These are phyloP conservation scores for Colletotrichum acutatum DNA, from an alignment of 2,329 filamentous ascomycete genomes.

Conservation along the genomic window DNA sequence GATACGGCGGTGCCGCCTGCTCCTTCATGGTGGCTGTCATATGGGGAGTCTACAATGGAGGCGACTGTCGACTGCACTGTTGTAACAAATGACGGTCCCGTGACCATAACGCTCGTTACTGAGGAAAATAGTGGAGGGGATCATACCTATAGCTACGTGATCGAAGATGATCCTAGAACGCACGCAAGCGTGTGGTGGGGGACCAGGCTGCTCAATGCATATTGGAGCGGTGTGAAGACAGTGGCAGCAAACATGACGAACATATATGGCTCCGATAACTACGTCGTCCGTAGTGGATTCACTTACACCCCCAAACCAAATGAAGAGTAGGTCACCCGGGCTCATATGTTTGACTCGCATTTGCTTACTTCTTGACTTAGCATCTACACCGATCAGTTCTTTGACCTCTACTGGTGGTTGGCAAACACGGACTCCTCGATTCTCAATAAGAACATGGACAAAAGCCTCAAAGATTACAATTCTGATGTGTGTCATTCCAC, in stretches of 20 bases:
- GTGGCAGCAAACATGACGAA: background rate
- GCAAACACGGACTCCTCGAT: background rate
- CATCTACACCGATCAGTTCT: background rate
- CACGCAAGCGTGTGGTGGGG: background rate
- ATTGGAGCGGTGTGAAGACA: background rate
- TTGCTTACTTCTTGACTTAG: background rate
- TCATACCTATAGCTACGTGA: slow-evolving; percentile 5
- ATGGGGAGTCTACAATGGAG: background rate
- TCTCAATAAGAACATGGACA: background rate
- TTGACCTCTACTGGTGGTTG: background rate
- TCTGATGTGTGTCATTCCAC: background rate
- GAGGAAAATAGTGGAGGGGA: background rate
- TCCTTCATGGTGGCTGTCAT: background rate
- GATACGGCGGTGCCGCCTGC: background rate
- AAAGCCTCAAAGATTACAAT: background rate
- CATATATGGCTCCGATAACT: background rate
- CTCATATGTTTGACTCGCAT: background rate
- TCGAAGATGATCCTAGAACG: background rate
- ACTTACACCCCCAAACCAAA: background rate
- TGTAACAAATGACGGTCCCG: background rate
- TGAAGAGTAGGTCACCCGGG: background rate
- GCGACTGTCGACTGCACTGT: background rate
- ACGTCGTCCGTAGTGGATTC: background rate
- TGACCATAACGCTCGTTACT: background rate
- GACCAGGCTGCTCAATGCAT: slow-evolving; percentile 33